Base-by-base conservation (phyloP, 441 rosid genomes). In the Biscutella laevigata region DNA sequence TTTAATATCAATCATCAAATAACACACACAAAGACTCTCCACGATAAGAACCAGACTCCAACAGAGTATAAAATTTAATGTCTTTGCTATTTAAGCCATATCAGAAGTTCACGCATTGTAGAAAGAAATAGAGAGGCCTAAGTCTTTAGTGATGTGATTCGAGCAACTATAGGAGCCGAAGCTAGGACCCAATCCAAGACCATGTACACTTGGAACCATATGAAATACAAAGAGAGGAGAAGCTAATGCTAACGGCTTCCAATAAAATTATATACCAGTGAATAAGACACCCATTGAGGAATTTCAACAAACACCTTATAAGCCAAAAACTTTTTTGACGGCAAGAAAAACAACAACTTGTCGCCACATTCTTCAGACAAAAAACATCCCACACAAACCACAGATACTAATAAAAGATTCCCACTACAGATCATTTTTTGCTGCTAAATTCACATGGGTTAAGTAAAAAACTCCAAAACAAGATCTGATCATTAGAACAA, bases 291-390 rank as follows among this genome's bases (percentile, higher is more conserved):
- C 29, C 35, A 13, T 37, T 34, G 28, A 50, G 30, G 47, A 64
- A 42, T 65, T 50, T 57, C 48, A 36, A 35, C 69, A 36, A 65
- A 57, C 69, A 65, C 30, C n/a, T 42, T 15, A 48, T 42, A 2
- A n/a, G 47, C 59, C 1, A 25, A 37, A 64, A 33, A 57, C 38
- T 19, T 0, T 3, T 11, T 5, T 34, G n/a, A 12, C 2, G 7
- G 17, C 3, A 4, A 25, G 4, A 20, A 22, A 21, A 19, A n/a
- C n/a, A 2, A 12, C 24, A 42, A 54, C 16, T 48, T 15, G 2
- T 12, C 16, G 6, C 21, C 22, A 43, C 16, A 44, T 43, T 44
- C 45, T 49, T 32, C 39, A 14, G 56, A 27, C 0, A 12, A 8
- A 28, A 60, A n/a, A n/a, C n/a, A 33, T 3, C 9, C 15, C 1